Evolutionary conservation across 2,329 filamentous ascomycete species (phyloP), one percentile per base, ranked within the genome.

Genomic region (Scedosporium dehoogii): DNA sequence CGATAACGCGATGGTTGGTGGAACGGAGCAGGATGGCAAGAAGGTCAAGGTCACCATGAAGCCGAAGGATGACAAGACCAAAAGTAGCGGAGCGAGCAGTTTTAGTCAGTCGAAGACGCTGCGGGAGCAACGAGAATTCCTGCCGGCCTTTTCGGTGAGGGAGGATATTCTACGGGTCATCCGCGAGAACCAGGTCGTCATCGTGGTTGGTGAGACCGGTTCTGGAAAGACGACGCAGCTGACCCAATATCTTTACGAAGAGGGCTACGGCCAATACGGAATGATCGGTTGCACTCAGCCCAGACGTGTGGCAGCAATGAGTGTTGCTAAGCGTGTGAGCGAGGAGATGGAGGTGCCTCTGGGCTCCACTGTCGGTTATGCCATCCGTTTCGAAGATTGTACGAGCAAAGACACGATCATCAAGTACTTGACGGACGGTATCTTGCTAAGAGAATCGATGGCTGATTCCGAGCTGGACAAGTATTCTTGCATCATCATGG

Each of bases 401-500:
- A 99, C 94, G 1, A 96, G 91, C 78, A 91, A 92, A 68, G 89
- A 97, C 63, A 99, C 94, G 0, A 81, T 88, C 64, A 97, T 99
- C 77, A 99, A 99, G 75, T 99, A 99, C 74, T 97, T 99, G 92
- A 99, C 94, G 0, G 96, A 99, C 70, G 94, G 94, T 78, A 91
- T 99, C 23, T 78, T 99, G 55, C 82, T 99, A 38, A 85, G 94
- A 76, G 96, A 99, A 71, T 97, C 92, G 5, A 81, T 99, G 10
- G 92, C 92, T 64, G 93, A 97, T 73, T 85, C 89, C 6, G 93
- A 99, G 72, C 80, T 99, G 56, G 94, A 97, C 73, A 90, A 91
- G 66, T 99, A 99, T 73, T 96, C 93, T 14, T 97, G 92, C 72
- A 92, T 99, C 69, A 99, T 99, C 74, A 99, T 99, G 94, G 94